Evolutionary conservation across 139 green algal species (phyloP), one percentile per base, ranked within the genome.

Genomic region (Chlorella sp.): DNA sequence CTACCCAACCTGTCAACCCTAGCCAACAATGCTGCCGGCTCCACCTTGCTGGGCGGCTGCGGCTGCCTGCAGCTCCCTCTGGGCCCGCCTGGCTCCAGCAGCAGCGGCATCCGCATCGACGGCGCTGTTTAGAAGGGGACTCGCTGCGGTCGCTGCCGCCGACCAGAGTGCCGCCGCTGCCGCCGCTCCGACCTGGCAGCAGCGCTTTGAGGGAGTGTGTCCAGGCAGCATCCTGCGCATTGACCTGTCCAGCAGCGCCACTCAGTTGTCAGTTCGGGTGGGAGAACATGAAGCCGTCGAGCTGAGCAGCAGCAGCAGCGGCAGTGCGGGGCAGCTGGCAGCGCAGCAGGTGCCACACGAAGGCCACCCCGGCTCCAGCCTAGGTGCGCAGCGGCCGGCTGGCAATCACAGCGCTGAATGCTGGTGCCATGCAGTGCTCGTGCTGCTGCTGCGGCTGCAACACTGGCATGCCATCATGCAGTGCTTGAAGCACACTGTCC

Each of bases 221-320:
- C 87, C 87, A 0, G 87, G 87, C 40, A 78, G 64, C 39, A 32
- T 81, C 36, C 77, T 90, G 78, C 61, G 79, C 34, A 24, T 90
- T 0, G 18, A 69, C 21, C 79, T 90, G 34, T 37, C 37, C 4
- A 32, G 71, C 37, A 53, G 15, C 12, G 18, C 64, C 3, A n/a
- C 78, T 4, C 28, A 83, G 1, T 32, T 90, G 28, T 39, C 37
- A 7, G 32, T 86, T 7, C 14, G 22, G 11, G 48, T 69, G 21
- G 87, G 87, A 7, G 87, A 86, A 39, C 87, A 90, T 37, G 87
- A 90, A 24, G 78, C 87, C 30, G 19, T 90, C 4, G 87, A 90
- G 79, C 36, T 90, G 37, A 71, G 64, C 64, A 57, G 57, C 36
- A 78, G 48, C 73, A 73, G 26, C 11, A 0, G 57, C 22, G 11